A percentile compares a stretch with the other conserved stretches of the same genome.
Evolutionary conservation across 768 basidiomycete genomes (phyloP).

Genomic region (Xerocomus brunneocitrinus): DNA sequence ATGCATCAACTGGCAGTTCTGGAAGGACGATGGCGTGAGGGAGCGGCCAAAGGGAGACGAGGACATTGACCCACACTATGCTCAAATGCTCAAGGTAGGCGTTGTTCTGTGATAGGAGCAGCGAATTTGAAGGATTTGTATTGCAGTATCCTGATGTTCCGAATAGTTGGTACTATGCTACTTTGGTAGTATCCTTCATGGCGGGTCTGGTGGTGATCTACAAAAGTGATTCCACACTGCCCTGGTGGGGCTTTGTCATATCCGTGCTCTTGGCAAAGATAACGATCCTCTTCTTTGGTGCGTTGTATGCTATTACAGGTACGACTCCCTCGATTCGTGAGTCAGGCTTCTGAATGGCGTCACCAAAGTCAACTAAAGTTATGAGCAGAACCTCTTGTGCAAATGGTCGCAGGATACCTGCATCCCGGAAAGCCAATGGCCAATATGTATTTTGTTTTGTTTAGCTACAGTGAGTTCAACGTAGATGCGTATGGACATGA

Average conservation of each 20-base stretch:
- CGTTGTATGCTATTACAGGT: conserved; percentile 50
- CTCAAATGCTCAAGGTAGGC: conserved; percentile 44
- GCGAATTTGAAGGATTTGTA: background rate
- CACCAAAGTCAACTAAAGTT: background rate
- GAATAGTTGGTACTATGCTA: conserved; percentile 31
- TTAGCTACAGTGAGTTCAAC: conserved; percentile 39
- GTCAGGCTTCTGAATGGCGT: conserved; percentile 1
- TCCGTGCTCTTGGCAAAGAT: conserved; percentile 47
- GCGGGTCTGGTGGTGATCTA: conserved; percentile 55
- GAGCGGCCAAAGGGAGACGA: conserved; percentile 33
- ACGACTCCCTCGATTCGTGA: conserved; percentile 13
- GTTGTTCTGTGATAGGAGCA: conserved; percentile 12
- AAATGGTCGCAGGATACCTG: conserved; percentile 37
- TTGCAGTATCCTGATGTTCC: conserved; percentile 32
- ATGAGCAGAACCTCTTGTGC: conserved; percentile 25
- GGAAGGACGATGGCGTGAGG: conserved; percentile 21
- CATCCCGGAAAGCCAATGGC: conserved; percentile 37
- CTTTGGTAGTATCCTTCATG: conserved; percentile 32
- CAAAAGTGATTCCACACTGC: conserved; percentile 48
- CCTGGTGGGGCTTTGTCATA: conserved; percentile 57
- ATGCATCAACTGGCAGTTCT: conserved; percentile 38
- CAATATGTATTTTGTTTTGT: conserved; percentile 43
- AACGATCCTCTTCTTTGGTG: conserved; percentile 50
- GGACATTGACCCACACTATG: conserved; percentile 50
- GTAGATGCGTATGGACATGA: conserved; percentile 34